A percentile compares a stretch with the other conserved stretches of the same genome.
Conservation (phyloP, 345 rosid species). For the Pseudoturritis turrita region DNA sequence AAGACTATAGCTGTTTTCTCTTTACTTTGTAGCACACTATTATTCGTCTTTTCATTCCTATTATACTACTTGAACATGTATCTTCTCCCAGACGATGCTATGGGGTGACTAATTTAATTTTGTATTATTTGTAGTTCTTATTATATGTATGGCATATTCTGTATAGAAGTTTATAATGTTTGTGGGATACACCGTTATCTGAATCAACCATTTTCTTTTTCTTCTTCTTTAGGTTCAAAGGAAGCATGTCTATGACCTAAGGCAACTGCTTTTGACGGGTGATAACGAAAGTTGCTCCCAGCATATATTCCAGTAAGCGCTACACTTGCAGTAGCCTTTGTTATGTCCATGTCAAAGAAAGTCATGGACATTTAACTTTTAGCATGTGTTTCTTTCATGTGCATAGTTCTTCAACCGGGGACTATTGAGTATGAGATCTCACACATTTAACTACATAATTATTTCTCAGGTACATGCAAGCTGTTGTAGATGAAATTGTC, state of each 20-base stretch:
- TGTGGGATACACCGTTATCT: background rate
- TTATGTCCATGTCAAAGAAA: background rate
- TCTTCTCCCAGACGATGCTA: background rate
- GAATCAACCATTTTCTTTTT: constrained; percentile 4
- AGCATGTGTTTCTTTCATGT: constrained; percentile 5
- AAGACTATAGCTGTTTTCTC: background rate
- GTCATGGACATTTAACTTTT: background rate
- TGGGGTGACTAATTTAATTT: background rate
- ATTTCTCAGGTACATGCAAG: constrained; percentile 84
- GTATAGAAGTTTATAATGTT: background rate
- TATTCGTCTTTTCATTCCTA: background rate
- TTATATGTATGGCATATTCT: constrained; percentile 5
- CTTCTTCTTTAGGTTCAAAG: constrained; percentile 71
- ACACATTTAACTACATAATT: background rate
- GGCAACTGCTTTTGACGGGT: constrained; percentile 81
- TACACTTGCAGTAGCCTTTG: background rate
- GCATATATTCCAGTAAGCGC: constrained; percentile 73
- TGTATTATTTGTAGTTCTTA: background rate
- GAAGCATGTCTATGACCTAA: constrained; percentile 85
- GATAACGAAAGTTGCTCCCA: constrained; percentile 83
- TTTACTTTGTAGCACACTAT: background rate
- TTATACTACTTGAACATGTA: background rate
- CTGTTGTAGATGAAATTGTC: constrained; percentile 82
- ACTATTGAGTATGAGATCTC: constrained; percentile 2
- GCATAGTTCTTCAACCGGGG: background rate